Evolutionary conservation across 192 early-diverging fungal species (phyloP), one percentile per base, ranked within the genome.

Genomic region (Backusella sp.): DNA sequence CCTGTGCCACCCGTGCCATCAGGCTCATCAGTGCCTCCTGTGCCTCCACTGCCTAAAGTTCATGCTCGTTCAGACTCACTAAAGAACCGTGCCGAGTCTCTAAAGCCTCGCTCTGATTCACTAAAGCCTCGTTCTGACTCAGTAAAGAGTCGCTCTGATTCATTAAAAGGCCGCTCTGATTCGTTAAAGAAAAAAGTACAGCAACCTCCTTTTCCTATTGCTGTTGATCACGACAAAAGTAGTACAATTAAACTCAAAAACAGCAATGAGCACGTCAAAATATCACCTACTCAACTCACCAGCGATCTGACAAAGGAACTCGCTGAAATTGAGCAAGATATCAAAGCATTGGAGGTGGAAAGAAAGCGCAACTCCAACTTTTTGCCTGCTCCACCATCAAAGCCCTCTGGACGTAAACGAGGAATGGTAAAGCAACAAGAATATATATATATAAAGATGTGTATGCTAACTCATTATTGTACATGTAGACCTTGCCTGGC

Each of bases 401-500:
- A 62, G 26, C 4, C 56, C 12, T 49, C 44, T 6, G 74, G 74
- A 41, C 59, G 79, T 46, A 80, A 76, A 28, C 34, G 79, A 72
- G 79, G 79, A 67, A 76, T 73, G 70, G 75, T 80, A 67, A 32
- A 15, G 3, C n/a, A 19, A 72, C 9, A 35, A 19, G 52, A 32
- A 7, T 30, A 15, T 52, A 28, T 32, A 42, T 21, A 46, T 36
- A 28, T 74, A n/a, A n/a, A n/a, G n/a, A n/a, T 32, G 32, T 32
- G 32, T 32, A 32, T 32, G 2, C 3, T 32, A 32, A 32, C 32
- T 32, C 32, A 3, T 32, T 32, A 3, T 32, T 32, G 32, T 32
- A 28, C 44, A 68, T 70, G 4, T 59, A 80, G 79, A 80, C 79
- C 15, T 72, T 80, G 28, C 79, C 79, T 42, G 79, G 79, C 17